Evolutionary conservation across 306 rosid genomes (phyloP), one percentile per base, ranked within the genome.

Genomic region (Comarum palustre): DNA sequence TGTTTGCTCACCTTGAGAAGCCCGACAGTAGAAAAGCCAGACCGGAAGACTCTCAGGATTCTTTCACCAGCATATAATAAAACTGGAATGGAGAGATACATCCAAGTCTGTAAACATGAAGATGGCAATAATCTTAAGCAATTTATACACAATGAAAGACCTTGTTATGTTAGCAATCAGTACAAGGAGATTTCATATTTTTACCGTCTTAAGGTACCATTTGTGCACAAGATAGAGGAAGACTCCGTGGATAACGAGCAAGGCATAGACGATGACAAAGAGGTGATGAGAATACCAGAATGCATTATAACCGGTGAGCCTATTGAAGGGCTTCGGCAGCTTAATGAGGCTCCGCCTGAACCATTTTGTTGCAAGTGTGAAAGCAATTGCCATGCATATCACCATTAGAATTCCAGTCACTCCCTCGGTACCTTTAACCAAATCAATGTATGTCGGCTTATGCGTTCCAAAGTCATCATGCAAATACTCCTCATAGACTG

Each of bases 231-330:
- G 85, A 75, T 87, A 95, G 78, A 92, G 87, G 67, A 78, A 80
- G 73, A 27, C 52, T 48, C 99, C 99, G 68, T 95, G 99, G 82
- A 90, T 13, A 77, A 95, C 34, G 76, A 95, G 96, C 82, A 95
- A 85, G 82, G 75, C 74, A 64, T 95, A 95, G 73, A 91, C 99
- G 62, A 95, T 76, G 87, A 91, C 91, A 83, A 95, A 91, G 50
- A 91, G 90, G 83, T 95, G 99, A 83, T 95, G 99, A 45, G 99
- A 95, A 87, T 95, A 95, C 97, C 99, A 95, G 84, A 95, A 95
- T 70, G 99, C 97, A 66, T 95, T 95, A 86, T 77, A 95, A 68
- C 99, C 99, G 13, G 96, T 95, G 73, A 92, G 90, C 85, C 96
- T 86, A 72, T 83, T 88, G 80, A 95, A 86, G 50, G 99, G 99